phyloP scores from a whole-genome alignment of 1,139 yeast species.

The Lodderomyces margitis region DNA sequence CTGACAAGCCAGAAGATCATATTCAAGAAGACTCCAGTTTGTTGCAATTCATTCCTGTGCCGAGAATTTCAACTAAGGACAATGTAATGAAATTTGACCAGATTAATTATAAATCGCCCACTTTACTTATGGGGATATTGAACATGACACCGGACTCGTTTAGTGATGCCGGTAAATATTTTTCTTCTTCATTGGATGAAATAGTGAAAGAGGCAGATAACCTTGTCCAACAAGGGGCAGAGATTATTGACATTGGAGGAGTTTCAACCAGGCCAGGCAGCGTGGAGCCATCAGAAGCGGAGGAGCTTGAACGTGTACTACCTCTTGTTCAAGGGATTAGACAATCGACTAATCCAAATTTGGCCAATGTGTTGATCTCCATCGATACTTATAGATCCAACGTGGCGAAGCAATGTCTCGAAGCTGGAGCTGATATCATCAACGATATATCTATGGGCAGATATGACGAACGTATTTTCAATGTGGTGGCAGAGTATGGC shows the following conservation, averaged over 20 bases:
- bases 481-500: constrained; percentile 61
- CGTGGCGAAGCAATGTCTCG: constrained; percentile 70
- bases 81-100: constrained; percentile 41
- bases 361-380: constrained; percentile 57
- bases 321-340: constrained; percentile 70
- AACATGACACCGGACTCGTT: constrained; percentile 95
- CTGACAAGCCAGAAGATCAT: constrained; percentile 32
- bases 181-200: constrained; percentile 24
- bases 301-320: constrained; percentile 63
- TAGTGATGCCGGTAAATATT: constrained; percentile 76
- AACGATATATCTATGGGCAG: constrained; percentile 89
- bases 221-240: constrained; percentile 56
- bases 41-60: constrained; percentile 45
- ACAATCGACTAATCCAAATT: constrained; percentile 20
- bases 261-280: constrained; percentile 89
- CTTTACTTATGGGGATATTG: constrained; percentile 78
- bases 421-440: constrained; percentile 84
- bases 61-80: constrained; percentile 19
- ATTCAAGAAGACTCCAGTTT: constrained; percentile 50
- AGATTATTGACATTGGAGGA: constrained; percentile 87
- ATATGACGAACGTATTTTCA: constrained; percentile 62
- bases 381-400: constrained; percentile 78
- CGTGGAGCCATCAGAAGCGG: constrained; percentile 52
- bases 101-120: constrained; percentile 31
- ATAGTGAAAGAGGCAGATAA: constrained; percentile 37